These are phyloP conservation scores for Ramalina peruviana DNA, from an alignment of 495 filamentous ascomycete genomes.

Conservation along the genomic window DNA sequence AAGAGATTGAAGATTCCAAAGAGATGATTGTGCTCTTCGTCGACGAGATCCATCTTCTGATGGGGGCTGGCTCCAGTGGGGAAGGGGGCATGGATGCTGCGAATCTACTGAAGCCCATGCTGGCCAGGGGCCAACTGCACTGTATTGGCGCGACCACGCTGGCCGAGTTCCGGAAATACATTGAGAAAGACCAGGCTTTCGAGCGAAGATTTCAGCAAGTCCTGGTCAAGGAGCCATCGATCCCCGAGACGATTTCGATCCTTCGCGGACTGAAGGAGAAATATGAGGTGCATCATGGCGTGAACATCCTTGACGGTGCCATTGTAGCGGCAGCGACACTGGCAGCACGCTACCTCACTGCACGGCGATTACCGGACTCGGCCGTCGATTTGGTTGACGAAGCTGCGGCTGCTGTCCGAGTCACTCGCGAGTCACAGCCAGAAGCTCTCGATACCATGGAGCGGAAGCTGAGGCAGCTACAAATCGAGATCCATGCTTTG, in stretches of 20 bases:
- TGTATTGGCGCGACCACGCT: slow-evolving; percentile 96
- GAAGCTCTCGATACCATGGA: slow-evolving; percentile 89
- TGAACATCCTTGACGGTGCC: slow-evolving; percentile 84
- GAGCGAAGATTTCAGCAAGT: slow-evolving; percentile 98
- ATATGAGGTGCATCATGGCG: slow-evolving; percentile 96
- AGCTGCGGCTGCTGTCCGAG: slow-evolving; percentile 84
- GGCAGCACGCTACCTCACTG: slow-evolving; percentile 82
- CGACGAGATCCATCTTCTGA: slow-evolving; percentile 95
- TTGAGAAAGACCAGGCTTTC: slow-evolving; percentile 95
- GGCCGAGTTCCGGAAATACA: slow-evolving; percentile 94
- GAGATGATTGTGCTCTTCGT: slow-evolving; percentile 96
- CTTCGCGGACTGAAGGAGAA: slow-evolving; percentile 92
- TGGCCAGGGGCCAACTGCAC: slow-evolving; percentile 89
- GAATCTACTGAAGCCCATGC: slow-evolving; percentile 93
- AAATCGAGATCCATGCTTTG: slow-evolving; percentile 93
- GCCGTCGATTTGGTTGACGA: slow-evolving; percentile 95
- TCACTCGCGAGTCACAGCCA: slow-evolving; percentile 88
- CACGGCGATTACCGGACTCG: slow-evolving; percentile 82
- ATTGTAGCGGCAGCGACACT: slow-evolving; percentile 83
- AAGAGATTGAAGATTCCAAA: slow-evolving; percentile 92
- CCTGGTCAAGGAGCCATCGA: slow-evolving; percentile 78
- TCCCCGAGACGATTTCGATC: slow-evolving; percentile 88
- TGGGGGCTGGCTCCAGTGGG: slow-evolving; percentile 86
- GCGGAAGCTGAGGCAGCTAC: slow-evolving; percentile 70
- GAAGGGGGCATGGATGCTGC: slow-evolving; percentile 98